Evolutionary conservation across 2,329 filamentous ascomycete genomes (phyloP).

Genomic region (Xylariaceae sp.): DNA sequence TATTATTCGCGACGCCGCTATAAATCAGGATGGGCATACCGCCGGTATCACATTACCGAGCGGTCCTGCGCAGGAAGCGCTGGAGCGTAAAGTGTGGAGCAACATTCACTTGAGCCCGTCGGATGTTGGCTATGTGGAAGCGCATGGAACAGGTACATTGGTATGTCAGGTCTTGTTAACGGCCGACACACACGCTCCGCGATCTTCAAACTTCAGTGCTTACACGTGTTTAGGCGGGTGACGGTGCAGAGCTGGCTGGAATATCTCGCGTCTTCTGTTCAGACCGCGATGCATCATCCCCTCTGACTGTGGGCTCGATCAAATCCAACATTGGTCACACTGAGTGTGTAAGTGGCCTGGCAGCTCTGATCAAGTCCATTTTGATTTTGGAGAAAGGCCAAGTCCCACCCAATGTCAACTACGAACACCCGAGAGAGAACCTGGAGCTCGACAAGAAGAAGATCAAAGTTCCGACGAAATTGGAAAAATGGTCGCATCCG

Average conservation of each 20-base stretch:
- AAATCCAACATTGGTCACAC: slow-evolving; percentile 20
- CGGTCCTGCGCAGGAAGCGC: slow-evolving; percentile 17
- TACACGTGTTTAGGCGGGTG: slow-evolving; percentile 3
- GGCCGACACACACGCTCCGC: too few species aligned
- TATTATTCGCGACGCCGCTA: slow-evolving; percentile 32
- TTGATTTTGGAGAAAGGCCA: slow-evolving; percentile 12
- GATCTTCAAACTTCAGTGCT: too few species aligned
- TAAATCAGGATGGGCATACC: slow-evolving; percentile 38
- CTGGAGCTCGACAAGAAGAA: not conserved
- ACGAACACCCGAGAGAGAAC: not conserved
- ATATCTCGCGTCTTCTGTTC: slow-evolving; percentile 10
- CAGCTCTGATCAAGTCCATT: slow-evolving; percentile 14
- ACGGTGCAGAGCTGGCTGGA: slow-evolving; percentile 9
- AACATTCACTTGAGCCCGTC: slow-evolving; percentile 12
- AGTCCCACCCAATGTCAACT: slow-evolving; percentile 8
- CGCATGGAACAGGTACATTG: slow-evolving; percentile 24
- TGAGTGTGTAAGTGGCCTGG: slow-evolving; percentile 15
- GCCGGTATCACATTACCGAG: slow-evolving; percentile 33
- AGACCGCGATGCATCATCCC: not conserved
- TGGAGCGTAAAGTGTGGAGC: slow-evolving; percentile 19
- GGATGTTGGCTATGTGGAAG: slow-evolving; percentile 23
- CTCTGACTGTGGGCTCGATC: slow-evolving; percentile 14
- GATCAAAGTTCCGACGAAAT: not conserved
- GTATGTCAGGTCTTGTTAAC: too few species aligned
- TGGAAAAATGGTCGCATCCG: not conserved